A percentile compares a stretch with the other conserved stretches of the same genome.
Conservation (phyloP, 2,329 filamentous ascomycete genomes). For the Ambrosiella beaveri region DNA sequence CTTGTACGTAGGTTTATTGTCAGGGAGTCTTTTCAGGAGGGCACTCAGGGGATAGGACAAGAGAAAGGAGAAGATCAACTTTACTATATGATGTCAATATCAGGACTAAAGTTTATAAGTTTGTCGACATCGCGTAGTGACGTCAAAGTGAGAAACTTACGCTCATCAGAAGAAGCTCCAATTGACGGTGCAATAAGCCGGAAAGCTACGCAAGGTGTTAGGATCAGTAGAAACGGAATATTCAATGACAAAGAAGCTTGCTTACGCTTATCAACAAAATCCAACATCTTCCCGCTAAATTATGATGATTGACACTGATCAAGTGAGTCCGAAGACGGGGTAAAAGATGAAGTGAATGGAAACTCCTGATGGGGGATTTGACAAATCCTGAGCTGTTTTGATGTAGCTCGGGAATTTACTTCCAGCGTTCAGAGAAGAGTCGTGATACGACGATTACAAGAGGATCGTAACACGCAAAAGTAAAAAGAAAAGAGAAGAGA, state of each 20-base stretch:
- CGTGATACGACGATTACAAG: neutral
- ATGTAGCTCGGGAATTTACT: neutral
- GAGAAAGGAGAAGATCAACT: conserved; percentile 79
- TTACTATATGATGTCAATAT: conserved; percentile 42
- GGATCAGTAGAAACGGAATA: neutral
- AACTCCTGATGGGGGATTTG: neutral
- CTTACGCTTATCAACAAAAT: conserved; percentile 10
- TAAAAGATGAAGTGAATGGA: neutral
- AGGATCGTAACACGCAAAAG: no score
- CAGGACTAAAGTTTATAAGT: neutral
- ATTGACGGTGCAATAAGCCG: conserved; percentile 24
- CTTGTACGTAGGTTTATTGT: conserved; percentile 66
- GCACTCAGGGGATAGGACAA: conserved; percentile 83
- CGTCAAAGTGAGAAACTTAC: conserved; percentile 20
- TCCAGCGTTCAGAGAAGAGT: neutral
- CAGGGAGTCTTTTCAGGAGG: conserved; percentile 76
- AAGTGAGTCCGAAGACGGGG: neutral
- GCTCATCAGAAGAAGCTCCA: conserved; percentile 30
- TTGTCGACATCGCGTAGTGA: neutral
- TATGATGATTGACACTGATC: neutral
- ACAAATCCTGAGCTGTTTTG: neutral
- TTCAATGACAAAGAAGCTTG: conserved; percentile 5
- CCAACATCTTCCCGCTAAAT: conserved; percentile 5
- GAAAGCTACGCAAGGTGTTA: conserved; percentile 23
- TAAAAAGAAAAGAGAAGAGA: no score